Conservation (phyloP, 495 filamentous ascomycete species). For the Aspergillus asperescens region DNA sequence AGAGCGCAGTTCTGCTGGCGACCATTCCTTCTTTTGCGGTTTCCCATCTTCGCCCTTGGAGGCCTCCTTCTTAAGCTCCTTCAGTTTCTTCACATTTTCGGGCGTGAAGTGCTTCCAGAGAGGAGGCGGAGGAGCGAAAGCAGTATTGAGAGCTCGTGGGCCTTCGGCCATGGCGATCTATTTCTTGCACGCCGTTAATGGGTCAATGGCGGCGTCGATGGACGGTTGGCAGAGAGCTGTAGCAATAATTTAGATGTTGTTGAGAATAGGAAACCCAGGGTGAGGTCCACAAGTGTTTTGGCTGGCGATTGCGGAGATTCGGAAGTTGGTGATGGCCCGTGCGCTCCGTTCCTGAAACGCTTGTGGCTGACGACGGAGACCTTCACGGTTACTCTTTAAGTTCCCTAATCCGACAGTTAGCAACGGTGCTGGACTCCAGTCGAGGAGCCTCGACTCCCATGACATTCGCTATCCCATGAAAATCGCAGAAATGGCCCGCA, state of each 20-base stretch:
- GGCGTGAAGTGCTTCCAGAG: slow-evolving; percentile 87
- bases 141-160: slow-evolving; percentile 47
- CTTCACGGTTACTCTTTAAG: not conserved
- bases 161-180: slow-evolving; percentile 46
- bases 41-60: slow-evolving; percentile 38
- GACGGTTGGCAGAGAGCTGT: no score
- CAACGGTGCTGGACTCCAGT: not conserved
- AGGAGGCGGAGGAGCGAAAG: slow-evolving; percentile 79
- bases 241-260: no score
- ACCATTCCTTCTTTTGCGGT: slow-evolving; percentile 32
- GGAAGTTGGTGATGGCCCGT: slow-evolving; percentile 7
- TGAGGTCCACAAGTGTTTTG: no score
- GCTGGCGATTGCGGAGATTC: slow-evolving; percentile 9
- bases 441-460: slow-evolving; percentile 1
- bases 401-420: not conserved
- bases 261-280: no score
- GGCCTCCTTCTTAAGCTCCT: slow-evolving; percentile 45
- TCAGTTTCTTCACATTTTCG: slow-evolving; percentile 65
- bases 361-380: no score
- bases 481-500: slow-evolving; percentile 27
- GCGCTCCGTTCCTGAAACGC: not conserved
- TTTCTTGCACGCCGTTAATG: not conserved
- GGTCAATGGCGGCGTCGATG: no score
- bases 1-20: slow-evolving; percentile 44
- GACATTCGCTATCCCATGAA: slow-evolving; percentile 1